Evolutionary conservation across 2,329 filamentous ascomycete genomes (phyloP), one percentile per base, ranked within the genome.

Genomic region (Sporothrix inflata): DNA sequence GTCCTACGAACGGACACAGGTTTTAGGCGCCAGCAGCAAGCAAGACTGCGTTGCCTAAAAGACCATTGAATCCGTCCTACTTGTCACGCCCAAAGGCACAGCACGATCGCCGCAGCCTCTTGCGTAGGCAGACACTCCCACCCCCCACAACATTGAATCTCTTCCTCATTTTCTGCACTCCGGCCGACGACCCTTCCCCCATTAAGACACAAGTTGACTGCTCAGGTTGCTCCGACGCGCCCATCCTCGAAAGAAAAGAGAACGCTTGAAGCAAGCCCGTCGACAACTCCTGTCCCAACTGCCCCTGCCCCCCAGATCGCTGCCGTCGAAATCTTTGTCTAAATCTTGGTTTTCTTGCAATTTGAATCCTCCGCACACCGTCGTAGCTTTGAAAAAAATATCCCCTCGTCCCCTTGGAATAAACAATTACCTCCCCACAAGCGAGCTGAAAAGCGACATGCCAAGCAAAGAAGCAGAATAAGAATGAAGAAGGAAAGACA

Each of bases 371-470:
- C 73, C 73, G 47, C 75, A 72, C 74, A 60, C 57, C 69, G 34
- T 40, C 69, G 34, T 40, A 57, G 24, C 30, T 2, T 16, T 30
- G 16, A 68, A 45, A 21, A 68, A 72, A 12, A 24, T 70, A 72
- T 72, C 78, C 72, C 78, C 75, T 78, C 77, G 72, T 79, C 79
- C 78, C 79, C 77, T 77, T 75, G 78, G 74, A 77, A 9, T 47
- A 27, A 67, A 71, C 45, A 78, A 79, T 74, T 77, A 79, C 81
- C 77, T 80, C 78, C 79, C 79, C 79, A 80, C 78, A 79, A 82
- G 79, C 79, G 79, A 75, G 73, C 74, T 75, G 74, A 69, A 75
- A 77, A 76, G 74, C 76, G 76, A 77, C 74, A 78, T 77, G 76
- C 78, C 77, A 79, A 77, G 76, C 74, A 74, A 75, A 79, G 77